Evolutionary conservation across 495 filamentous ascomycete genomes (phyloP).

Genomic region (Lophium mytilinum): DNA sequence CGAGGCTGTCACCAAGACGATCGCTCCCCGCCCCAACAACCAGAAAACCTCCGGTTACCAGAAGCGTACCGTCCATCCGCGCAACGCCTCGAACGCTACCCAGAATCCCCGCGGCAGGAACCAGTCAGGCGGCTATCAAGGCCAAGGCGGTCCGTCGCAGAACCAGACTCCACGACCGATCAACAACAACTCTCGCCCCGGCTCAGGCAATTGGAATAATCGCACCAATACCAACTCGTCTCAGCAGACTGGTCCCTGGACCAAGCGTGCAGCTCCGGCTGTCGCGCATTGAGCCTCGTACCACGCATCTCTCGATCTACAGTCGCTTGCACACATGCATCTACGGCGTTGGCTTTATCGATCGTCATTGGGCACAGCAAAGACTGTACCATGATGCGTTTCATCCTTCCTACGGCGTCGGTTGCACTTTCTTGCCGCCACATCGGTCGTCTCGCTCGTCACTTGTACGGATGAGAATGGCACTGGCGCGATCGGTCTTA

Average conservation of each 20-base stretch:
- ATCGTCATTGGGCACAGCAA: not conserved
- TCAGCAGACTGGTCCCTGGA: conserved; percentile 9
- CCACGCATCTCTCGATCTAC: not conserved
- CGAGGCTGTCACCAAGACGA: conserved; percentile 8
- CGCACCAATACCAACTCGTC: conserved; percentile 8
- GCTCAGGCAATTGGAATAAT: conserved; percentile 1
- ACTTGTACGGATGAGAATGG: too few species aligned
- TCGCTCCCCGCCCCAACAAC: conserved; percentile 3
- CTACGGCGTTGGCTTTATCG: not conserved
- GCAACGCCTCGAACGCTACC: not conserved
- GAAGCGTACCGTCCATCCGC: conserved; percentile 11
- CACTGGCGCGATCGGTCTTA: too few species aligned
- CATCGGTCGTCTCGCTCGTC: too few species aligned
- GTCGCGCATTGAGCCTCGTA: not conserved
- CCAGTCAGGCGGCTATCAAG: conserved; percentile 14
- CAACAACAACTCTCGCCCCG: not conserved
- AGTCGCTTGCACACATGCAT: not conserved
- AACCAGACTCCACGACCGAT: not conserved
- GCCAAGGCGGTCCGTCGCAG: conserved; percentile 5
- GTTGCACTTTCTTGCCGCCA: too few species aligned
- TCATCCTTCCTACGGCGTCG: too few species aligned
- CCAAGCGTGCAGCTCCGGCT: conserved; percentile 7
- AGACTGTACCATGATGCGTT: too few species aligned
- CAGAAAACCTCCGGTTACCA: not conserved
- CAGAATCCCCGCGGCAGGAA: conserved; percentile 11